phyloP scores from a whole-genome alignment of 2,329 filamentous ascomycete species.

The Botrytis aclada region DNA sequence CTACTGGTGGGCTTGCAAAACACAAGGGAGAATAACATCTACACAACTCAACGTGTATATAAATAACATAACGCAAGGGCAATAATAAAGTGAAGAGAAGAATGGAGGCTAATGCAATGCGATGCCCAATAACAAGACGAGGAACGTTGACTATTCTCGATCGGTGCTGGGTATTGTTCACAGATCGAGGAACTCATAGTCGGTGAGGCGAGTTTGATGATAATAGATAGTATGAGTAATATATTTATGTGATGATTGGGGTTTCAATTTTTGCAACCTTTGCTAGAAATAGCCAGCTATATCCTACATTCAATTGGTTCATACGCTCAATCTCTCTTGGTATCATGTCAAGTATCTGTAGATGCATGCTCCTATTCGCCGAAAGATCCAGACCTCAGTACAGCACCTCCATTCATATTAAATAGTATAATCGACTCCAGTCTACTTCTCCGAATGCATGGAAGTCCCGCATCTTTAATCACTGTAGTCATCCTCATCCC shows the following conservation, averaged over 20 bases:
- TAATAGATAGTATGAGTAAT: background rate
- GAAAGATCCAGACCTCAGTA: background rate
- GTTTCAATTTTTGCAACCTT: background rate
- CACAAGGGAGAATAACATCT: background rate
- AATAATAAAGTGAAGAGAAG: background rate
- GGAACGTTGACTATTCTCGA: background rate
- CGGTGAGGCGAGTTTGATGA: background rate
- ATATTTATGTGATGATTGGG: background rate
- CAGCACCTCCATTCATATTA: background rate
- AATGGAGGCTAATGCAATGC: background rate
- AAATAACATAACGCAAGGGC: background rate
- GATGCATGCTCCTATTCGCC: background rate
- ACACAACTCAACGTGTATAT: background rate
- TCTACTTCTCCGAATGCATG: background rate
- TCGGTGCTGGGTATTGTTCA: background rate
- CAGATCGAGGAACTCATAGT: background rate
- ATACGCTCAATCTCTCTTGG: too few species aligned
- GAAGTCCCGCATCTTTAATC: conserved; percentile 27
- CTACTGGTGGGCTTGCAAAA: too few species aligned
- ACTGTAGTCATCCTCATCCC: conserved; percentile 62
- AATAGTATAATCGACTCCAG: background rate
- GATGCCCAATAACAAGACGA: too few species aligned
- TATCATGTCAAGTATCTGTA: background rate
- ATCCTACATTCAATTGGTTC: conserved; percentile 3
- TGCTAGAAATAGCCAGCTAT: background rate